Evolutionary conservation across 192 early-diverging fungal species (phyloP), one percentile per base, ranked within the genome.

Genomic region (Dissophora ornata): DNA sequence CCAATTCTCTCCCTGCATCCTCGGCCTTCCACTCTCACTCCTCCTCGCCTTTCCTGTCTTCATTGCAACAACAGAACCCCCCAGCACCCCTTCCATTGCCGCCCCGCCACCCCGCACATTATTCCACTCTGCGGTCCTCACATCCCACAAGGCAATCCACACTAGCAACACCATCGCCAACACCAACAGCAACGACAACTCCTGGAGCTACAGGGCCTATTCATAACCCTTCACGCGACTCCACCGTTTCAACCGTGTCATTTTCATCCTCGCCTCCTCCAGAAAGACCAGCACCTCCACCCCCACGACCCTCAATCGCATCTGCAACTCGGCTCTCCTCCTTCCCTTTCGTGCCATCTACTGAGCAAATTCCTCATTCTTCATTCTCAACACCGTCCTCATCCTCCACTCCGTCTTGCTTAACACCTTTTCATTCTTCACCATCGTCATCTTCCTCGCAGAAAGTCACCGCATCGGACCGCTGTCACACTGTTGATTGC

Each of bases 261-360:
- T 52, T 64, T 28, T 56, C 60, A 11, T 64, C 45, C 15, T 64
- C 70, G 12, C 34, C 56, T 38, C 70, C 70, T 52, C 69, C 69
- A 2, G 21, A 62, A 12, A 56, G 62, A 42, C 61, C 70, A 13
- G 60, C 70, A 2, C 61, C 62, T 52, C 70, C 70, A 13, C 69
- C 70, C 16, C 70, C 70, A 6, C 61, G 62, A 22, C 56, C 60
- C 8, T 10, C 25, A 12, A 32, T 40, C 18, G 4, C 34, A 18
- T 42, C 30, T 25, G 24, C 33, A n/a, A 9, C 11, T 28, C 41
- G 4, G 18, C 38, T 40, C 4, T 12, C 28, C 2, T 50, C 22
- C 48, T 26, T 38, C 30, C 40, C 5, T 16, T 52, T 30, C 44
- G 29, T 16, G 10, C 18, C 42, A n/a, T 22, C 26, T 13, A 29